A percentile compares a stretch with the other conserved stretches of the same genome.
These are phyloP conservation scores for Kuraishia molischiana DNA, from an alignment of 805 yeast genomes.

Conservation along the genomic window DNA sequence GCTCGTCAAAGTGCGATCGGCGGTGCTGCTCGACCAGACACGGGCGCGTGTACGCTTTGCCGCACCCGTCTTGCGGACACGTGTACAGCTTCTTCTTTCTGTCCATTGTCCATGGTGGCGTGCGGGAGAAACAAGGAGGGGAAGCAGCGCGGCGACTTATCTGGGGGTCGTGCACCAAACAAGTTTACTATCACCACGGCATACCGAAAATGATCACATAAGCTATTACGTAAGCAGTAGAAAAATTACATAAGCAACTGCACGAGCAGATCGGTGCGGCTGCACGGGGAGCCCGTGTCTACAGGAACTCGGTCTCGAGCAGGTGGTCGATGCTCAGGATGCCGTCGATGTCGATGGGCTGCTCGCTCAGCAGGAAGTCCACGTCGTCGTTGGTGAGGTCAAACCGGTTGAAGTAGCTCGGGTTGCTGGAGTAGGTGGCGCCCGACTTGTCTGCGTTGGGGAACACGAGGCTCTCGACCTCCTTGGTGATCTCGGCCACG, in stretches of 20 bases:
- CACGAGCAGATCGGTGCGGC: too few relatives aligned
- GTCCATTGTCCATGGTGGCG: too few relatives aligned
- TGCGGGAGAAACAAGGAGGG: too few relatives aligned
- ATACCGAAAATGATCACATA: too few relatives aligned
- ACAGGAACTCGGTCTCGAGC: background rate
- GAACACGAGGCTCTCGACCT: background rate
- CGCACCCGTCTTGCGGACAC: slow-evolving; percentile 54
- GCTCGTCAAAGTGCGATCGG: slow-evolving; percentile 68
- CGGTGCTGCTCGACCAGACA: slow-evolving; percentile 74
- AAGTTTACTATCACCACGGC: too few relatives aligned
- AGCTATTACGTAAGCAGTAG: too few relatives aligned
- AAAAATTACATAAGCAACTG: too few relatives aligned
- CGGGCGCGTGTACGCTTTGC: slow-evolving; percentile 72
- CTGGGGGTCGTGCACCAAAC: too few relatives aligned
- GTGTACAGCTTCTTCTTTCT: too few relatives aligned
- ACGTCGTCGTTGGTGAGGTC: background rate
- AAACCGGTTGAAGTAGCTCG: background rate
- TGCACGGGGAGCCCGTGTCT: background rate
- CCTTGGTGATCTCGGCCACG: background rate
- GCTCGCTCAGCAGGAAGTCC: background rate
- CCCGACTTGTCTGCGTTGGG: background rate
- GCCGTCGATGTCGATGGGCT: background rate
- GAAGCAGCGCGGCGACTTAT: too few relatives aligned
- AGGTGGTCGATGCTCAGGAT: background rate
- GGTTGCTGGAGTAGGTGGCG: background rate